These are phyloP conservation scores for Xanthoconium stramineum DNA, from an alignment of 768 basidiomycete genomes.

Conservation along the genomic window DNA sequence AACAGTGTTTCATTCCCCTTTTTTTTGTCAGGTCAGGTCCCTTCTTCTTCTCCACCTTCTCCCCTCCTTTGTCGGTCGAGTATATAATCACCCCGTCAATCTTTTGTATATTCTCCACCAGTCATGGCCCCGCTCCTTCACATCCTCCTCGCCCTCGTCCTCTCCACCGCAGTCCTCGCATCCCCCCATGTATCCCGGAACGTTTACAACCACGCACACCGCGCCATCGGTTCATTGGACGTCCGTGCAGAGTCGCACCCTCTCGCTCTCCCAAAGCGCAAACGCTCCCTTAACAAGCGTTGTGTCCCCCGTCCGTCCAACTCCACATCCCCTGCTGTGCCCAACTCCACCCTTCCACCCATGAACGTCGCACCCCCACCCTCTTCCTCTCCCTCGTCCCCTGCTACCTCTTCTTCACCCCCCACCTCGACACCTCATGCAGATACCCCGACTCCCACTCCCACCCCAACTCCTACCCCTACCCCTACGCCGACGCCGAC, in stretches of 20 bases:
- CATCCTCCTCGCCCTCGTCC: conserved; percentile 37
- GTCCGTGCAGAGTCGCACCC: background rate
- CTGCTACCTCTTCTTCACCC: background rate
- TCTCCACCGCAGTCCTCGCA: conserved; percentile 36
- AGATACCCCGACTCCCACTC: background rate
- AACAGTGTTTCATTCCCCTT: background rate
- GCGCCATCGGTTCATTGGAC: background rate
- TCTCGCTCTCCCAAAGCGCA: conserved; percentile 6
- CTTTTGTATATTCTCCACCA: background rate
- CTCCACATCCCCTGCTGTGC: conserved; percentile 1
- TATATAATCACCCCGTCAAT: background rate
- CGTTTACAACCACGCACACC: conserved; percentile 22
- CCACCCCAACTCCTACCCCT: conserved; percentile 1
- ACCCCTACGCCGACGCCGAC: background rate
- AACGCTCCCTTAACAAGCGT: conserved; percentile 30
- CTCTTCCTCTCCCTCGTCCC: background rate
- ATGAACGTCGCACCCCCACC: conserved; percentile 21
- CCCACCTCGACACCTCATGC: background rate
- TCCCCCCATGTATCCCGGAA: conserved; percentile 37
- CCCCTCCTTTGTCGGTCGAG: background rate
- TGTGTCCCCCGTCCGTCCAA: conserved; percentile 19
- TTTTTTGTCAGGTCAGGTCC: background rate
- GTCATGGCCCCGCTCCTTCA: conserved; percentile 37
- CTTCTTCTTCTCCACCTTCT: background rate
- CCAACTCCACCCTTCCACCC: conserved; percentile 8